Percentiles rank a stretch among this genome's conserved stretches.
These are phyloP conservation scores for Phaeolepiota aurea DNA, from an alignment of 768 basidiomycete genomes.

Conservation along the genomic window DNA sequence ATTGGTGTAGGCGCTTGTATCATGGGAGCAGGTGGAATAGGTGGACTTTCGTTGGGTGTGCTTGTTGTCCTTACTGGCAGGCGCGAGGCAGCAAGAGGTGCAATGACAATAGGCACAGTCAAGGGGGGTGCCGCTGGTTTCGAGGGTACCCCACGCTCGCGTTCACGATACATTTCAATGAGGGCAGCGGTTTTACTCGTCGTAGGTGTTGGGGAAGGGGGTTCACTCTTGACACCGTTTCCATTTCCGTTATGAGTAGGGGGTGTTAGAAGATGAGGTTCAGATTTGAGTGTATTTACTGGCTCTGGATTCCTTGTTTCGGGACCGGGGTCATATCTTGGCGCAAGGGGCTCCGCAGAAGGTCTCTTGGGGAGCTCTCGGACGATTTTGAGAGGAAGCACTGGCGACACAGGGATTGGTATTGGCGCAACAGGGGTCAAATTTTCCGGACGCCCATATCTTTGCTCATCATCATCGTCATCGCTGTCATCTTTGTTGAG, in stretches of 20 bases:
- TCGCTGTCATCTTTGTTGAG: slow-evolving; percentile 28
- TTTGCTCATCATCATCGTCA: slow-evolving; percentile 11
- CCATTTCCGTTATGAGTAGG: not conserved
- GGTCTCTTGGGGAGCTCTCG: no score
- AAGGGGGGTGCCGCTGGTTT: slow-evolving; percentile 17
- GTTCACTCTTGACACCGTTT: slow-evolving; percentile 5
- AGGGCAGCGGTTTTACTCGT: slow-evolving; percentile 64
- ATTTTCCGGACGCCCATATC: not conserved
- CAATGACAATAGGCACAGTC: slow-evolving; percentile 15
- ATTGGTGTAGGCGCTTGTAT: slow-evolving; percentile 7
- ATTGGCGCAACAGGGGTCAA: no score
- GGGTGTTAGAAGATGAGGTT: not conserved
- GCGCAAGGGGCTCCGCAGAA: slow-evolving; percentile 5
- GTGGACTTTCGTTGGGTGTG: slow-evolving; percentile 11
- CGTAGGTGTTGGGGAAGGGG: slow-evolving; percentile 4
- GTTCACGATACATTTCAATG: slow-evolving; percentile 82
- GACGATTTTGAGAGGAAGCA: slow-evolving; percentile 9
- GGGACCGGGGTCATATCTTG: slow-evolving; percentile 11
- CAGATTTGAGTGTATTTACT: not conserved
- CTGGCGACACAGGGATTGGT: slow-evolving; percentile 18
- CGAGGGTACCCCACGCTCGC: slow-evolving; percentile 39
- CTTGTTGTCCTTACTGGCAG: slow-evolving; percentile 28
- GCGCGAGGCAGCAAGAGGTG: slow-evolving; percentile 28
- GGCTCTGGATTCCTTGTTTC: slow-evolving; percentile 4
- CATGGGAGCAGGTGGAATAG: slow-evolving; percentile 2